These are phyloP conservation scores for Anthoceros angustus DNA, from an alignment of 225 moss, liverwort and hornwort species.

Conservation along the genomic window DNA sequence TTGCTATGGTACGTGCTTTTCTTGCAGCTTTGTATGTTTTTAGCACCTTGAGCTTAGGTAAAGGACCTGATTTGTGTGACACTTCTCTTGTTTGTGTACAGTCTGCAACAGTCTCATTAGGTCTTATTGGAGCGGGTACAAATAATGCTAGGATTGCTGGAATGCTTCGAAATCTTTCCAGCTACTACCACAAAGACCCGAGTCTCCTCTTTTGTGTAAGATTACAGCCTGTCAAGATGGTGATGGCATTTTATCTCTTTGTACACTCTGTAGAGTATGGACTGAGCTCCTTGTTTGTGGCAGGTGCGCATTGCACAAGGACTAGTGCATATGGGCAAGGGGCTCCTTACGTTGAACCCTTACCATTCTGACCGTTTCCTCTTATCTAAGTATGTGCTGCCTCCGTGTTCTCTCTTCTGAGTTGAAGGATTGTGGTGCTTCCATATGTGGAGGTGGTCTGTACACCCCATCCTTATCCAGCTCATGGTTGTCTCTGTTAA, in stretches of 20 bases:
- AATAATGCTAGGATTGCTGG: slow-evolving; percentile 98
- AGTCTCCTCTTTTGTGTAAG: slow-evolving; percentile 93
- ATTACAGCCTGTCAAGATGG: not conserved
- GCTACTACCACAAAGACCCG: slow-evolving; percentile 97
- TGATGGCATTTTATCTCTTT: not conserved
- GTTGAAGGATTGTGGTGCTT: not conserved
- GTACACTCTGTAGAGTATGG: not conserved
- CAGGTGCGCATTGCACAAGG: slow-evolving; percentile 99
- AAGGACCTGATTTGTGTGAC: not conserved
- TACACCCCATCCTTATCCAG: not conserved
- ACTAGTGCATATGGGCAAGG: slow-evolving; percentile 98
- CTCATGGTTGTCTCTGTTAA: not conserved
- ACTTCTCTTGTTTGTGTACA: slow-evolving; percentile 13
- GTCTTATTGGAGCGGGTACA: slow-evolving; percentile 93
- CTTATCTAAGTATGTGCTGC: slow-evolving; percentile 59
- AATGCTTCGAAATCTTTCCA: slow-evolving; percentile 98
- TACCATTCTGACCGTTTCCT: slow-evolving; percentile 97
- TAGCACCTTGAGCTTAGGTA: not conserved
- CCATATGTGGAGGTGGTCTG: not conserved
- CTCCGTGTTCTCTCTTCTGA: not conserved
- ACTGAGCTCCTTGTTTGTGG: not conserved
- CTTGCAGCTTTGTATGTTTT: not conserved
- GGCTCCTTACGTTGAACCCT: slow-evolving; percentile 76
- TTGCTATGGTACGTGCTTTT: slow-evolving; percentile 60
- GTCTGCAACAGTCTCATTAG: slow-evolving; percentile 89